Evolutionary conservation across 2,329 filamentous ascomycete genomes (phyloP).

Genomic region (Alternaria sp.): DNA sequence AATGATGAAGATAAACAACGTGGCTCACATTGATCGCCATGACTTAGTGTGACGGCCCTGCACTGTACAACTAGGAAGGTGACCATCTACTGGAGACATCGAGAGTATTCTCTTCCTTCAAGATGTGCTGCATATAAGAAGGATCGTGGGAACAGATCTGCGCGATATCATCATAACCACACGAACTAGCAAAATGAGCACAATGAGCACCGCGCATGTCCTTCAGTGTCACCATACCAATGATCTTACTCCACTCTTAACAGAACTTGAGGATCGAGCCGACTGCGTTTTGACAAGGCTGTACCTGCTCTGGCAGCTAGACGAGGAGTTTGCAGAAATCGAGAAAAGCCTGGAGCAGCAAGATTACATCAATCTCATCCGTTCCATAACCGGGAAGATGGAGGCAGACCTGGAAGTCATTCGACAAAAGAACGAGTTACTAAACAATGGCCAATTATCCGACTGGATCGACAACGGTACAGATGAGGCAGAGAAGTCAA

Average conservation of each 20-base stretch:
- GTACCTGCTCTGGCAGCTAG: slow-evolving; percentile 10
- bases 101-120: neutral
- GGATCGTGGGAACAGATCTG: neutral
- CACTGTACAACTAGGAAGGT: neutral
- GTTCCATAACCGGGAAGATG: slow-evolving; percentile 3
- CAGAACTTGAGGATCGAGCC: slow-evolving; percentile 7
- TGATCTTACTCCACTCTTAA: slow-evolving; percentile 3
- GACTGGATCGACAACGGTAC: slow-evolving; percentile 6
- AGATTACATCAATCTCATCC: slow-evolving; percentile 10
- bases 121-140: neutral
- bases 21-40: neutral
- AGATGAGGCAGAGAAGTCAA: slow-evolving; percentile 1
- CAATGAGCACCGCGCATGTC: neutral
- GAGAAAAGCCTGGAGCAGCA: neutral
- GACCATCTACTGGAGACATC: neutral
- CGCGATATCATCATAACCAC: neutral
- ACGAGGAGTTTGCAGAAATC: neutral
- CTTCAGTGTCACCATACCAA: neutral
- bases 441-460: slow-evolving; percentile 6
- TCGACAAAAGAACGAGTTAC: neutral
- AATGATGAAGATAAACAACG: neutral
- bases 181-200: neutral
- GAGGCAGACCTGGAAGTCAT: slow-evolving; percentile 11
- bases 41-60: neutral
- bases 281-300: slow-evolving; percentile 10